A percentile compares a stretch with the other conserved stretches of the same genome.
Evolutionary conservation across 331 rosid species (phyloP).

Genomic region (Malus hybrid): DNA sequence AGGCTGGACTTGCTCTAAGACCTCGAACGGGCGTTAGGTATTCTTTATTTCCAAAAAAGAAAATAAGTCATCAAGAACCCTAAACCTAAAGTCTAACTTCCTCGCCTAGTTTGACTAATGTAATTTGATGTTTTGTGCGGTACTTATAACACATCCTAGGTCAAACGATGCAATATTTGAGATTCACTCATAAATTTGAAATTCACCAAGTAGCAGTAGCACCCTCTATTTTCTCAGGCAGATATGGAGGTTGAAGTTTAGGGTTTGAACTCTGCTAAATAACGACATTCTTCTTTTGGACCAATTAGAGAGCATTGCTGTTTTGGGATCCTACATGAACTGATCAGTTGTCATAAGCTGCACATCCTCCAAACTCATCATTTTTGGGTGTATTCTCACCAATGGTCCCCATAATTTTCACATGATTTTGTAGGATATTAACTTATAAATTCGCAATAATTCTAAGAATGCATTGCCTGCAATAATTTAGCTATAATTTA

Average conservation of each 20-base stretch:
- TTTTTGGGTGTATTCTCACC: neutral
- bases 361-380: neutral
- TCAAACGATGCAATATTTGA: no score
- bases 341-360: neutral
- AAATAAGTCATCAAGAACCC: no score
- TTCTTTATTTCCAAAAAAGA: no score
- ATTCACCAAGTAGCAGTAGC: no score
- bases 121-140: no score
- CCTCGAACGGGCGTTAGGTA: no score
- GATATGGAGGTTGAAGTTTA: neutral
- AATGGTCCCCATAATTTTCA: neutral
- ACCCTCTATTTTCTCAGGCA: no score
- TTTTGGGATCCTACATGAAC: neutral
- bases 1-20: no score
- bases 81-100: no score
- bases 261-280: neutral
- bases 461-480: constrained; percentile 3
- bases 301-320: neutral
- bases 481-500: constrained; percentile 27
- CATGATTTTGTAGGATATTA: neutral
- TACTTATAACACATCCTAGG: no score
- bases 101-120: no score
- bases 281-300: neutral
- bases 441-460: neutral
- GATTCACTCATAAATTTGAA: no score